A percentile compares a stretch with the other conserved stretches of the same genome.
These are phyloP conservation scores for Trichoderma brevicompactum DNA, from an alignment of 2,329 filamentous ascomycete species.

Conservation along the genomic window DNA sequence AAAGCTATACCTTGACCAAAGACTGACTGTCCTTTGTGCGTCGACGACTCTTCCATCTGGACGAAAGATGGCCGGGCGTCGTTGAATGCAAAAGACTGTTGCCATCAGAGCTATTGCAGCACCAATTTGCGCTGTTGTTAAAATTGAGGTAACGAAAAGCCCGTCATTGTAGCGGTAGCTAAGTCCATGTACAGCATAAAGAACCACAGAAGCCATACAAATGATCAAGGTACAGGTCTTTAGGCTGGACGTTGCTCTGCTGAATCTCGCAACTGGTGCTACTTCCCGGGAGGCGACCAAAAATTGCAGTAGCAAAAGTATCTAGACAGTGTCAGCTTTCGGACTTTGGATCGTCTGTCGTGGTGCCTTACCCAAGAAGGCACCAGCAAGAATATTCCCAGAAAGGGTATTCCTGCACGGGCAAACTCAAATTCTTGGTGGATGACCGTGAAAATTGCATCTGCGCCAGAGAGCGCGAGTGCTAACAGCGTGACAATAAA, in stretches of 20 bases:
- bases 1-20: slow-evolving; percentile 21
- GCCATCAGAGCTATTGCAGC: background rate
- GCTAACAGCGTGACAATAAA: slow-evolving; percentile 1
- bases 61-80: background rate
- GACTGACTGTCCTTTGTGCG: background rate
- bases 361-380: background rate
- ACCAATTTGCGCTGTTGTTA: slow-evolving; percentile 2
- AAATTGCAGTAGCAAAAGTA: slow-evolving; percentile 8
- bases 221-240: background rate
- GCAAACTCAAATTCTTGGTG: background rate
- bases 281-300: slow-evolving; percentile 8
- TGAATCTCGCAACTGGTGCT: slow-evolving; percentile 9
- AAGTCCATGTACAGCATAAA: background rate
- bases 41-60: slow-evolving; percentile 16
- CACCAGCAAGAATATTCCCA: slow-evolving; percentile 4
- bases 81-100: slow-evolving; percentile 2
- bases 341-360: background rate
- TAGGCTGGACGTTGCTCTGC: slow-evolving; percentile 1
- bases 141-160: background rate
- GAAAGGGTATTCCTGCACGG: background rate
- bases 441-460: slow-evolving; percentile 18
- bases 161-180: background rate
- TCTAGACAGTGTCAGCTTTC: background rate
- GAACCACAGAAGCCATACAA: slow-evolving; percentile 7
- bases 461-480: background rate